Conservation (phyloP, 169 alveolate species). For the Blepharisma undulans region DNA sequence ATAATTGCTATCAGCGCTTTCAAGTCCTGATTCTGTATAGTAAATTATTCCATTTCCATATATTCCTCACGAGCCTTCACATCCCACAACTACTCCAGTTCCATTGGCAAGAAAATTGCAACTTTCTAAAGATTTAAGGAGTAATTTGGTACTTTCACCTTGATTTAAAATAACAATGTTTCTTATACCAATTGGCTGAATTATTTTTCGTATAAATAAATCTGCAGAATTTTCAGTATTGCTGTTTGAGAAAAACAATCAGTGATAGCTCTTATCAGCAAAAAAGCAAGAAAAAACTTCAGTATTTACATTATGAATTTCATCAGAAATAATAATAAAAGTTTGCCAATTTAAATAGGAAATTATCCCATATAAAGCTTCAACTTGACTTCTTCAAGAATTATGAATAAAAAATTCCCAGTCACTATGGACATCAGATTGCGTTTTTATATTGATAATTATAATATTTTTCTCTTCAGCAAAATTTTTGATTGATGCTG, state of each 20-base stretch:
- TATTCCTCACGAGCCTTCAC: background rate
- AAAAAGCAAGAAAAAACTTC: background rate
- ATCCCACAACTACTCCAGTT: background rate
- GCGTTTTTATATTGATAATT: no score
- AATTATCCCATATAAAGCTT: background rate
- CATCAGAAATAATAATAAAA: background rate
- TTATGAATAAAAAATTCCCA: background rate
- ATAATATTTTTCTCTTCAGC: background rate
- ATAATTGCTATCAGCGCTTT: background rate
- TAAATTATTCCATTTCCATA: background rate
- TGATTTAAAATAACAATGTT: background rate
- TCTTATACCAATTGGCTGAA: background rate
- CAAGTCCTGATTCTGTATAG: background rate
- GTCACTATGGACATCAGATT: background rate
- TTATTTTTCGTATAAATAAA: background rate
- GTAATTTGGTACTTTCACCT: background rate
- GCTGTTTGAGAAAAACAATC: background rate
- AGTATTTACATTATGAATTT: background rate
- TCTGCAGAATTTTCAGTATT: background rate
- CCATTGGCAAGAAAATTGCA: background rate
- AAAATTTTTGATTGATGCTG: background rate
- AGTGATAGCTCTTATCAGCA: background rate
- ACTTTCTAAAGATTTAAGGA: background rate
- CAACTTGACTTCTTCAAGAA: background rate
- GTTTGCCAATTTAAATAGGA: background rate